Evolutionary conservation across 192 early-diverging fungal genomes (phyloP).

Genomic region (Thamnidium elegans): DNA sequence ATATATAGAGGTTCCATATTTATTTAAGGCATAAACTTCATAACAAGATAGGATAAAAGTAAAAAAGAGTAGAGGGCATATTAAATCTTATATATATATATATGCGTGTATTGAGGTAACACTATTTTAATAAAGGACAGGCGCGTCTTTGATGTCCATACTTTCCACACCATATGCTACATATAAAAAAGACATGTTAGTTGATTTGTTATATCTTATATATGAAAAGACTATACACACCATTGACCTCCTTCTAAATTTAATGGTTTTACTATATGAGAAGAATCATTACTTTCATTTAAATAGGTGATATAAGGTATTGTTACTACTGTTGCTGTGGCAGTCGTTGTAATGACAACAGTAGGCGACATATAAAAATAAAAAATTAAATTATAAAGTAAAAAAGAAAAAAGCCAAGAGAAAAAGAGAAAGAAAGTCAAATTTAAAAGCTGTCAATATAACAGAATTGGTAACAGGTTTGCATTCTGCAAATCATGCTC

Average conservation of each 20-base stretch:
- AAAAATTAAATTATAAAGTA: not conserved
- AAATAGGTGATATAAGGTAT: not conserved
- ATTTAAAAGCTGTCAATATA: no score
- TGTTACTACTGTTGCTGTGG: not conserved
- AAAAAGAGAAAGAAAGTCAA: no score
- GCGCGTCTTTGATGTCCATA: constrained; percentile 1
- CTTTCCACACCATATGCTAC: constrained; percentile 15
- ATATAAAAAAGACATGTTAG: not conserved
- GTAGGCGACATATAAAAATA: not conserved
- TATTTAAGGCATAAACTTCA: no score
- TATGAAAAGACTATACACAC: not conserved
- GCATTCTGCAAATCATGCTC: no score
- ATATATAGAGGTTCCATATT: no score
- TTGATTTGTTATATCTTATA: no score
- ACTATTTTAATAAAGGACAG: constrained; percentile 11
- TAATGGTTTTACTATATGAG: constrained; percentile 1
- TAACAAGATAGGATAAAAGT: no score
- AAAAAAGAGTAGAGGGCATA: no score
- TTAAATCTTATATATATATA: no score
- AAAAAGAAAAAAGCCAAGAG: no score
- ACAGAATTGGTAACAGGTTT: no score
- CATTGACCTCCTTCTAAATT: constrained; percentile 15
- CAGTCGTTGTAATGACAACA: not conserved
- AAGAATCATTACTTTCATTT: not conserved
- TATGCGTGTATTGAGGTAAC: no score